Evolutionary conservation across 352 stramenopile species (phyloP).

Genomic region (Globisporangium megalacanthum): DNA sequence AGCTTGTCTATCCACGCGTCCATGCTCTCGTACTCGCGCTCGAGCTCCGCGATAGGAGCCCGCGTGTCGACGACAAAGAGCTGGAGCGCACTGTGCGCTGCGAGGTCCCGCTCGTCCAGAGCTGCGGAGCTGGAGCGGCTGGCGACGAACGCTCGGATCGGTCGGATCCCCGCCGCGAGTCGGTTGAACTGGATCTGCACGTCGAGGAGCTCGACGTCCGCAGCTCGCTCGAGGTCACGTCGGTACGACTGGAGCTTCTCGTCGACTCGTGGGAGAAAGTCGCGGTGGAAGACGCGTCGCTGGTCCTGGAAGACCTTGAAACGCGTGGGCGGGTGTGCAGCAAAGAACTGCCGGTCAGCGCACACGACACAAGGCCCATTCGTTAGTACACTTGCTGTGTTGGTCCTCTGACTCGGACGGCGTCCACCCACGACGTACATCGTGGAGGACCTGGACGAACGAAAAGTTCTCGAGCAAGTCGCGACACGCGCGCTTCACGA

Average conservation of each 20-base stretch:
- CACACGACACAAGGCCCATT: too few species aligned
- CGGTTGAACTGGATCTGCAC: conserved; percentile 62
- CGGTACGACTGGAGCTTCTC: conserved; percentile 55
- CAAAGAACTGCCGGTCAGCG: conserved; percentile 36
- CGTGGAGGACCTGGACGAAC: conserved; percentile 44
- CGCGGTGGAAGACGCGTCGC: conserved; percentile 25
- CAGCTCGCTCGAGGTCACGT: conserved; percentile 46
- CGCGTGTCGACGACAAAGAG: conserved; percentile 43
- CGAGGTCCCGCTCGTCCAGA: conserved; percentile 25
- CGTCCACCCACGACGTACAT: conserved; percentile 16
- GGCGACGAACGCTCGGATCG: conserved; percentile 46
- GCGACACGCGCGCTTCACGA: conserved; percentile 56
- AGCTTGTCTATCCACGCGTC: conserved; percentile 59
- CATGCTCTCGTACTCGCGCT: conserved; percentile 61
- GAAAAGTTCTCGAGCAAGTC: conserved; percentile 69
- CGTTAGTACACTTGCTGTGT: too few species aligned
- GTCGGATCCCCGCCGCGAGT: conserved; percentile 34
- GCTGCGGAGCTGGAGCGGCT: neutral
- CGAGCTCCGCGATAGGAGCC: conserved; percentile 30
- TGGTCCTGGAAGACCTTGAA: conserved; percentile 28
- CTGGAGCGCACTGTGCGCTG: conserved; percentile 39
- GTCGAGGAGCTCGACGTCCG: conserved; percentile 49
- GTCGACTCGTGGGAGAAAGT: conserved; percentile 34
- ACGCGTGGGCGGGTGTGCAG: conserved; percentile 23
- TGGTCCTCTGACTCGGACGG: too few species aligned